phyloP scores from a whole-genome alignment of 345 rosid species.

The Moricandia moricandioides region DNA sequence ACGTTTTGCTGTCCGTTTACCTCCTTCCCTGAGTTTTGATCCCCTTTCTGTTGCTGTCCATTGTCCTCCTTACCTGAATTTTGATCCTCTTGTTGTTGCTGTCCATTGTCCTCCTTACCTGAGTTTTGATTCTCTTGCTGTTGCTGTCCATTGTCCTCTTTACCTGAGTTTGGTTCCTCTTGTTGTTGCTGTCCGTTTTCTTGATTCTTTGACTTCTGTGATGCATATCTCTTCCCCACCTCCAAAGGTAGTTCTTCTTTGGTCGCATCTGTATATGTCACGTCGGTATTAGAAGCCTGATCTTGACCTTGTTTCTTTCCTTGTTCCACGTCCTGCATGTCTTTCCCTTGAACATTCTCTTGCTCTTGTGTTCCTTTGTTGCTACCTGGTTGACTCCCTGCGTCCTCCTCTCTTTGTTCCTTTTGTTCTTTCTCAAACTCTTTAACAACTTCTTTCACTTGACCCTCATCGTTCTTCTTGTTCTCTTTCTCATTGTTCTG shows the following conservation, averaged over 20 bases:
- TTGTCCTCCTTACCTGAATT: neutral
- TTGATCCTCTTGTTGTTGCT: neutral
- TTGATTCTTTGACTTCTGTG: constrained; percentile 13
- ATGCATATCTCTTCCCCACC: neutral
- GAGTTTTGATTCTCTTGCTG: neutral
- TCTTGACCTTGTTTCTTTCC: constrained; percentile 27
- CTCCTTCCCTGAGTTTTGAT: constrained; percentile 23
- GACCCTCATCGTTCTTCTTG: constrained; percentile 21
- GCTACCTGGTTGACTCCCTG: constrained; percentile 38
- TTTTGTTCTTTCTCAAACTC: constrained; percentile 42
- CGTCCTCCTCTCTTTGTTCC: constrained; percentile 51
- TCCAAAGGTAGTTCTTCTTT: constrained; percentile 32
- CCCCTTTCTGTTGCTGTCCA: constrained; percentile 27
- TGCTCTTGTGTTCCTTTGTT: constrained; percentile 30
- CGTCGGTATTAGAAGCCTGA: neutral
- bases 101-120: neutral
- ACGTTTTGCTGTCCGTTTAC: constrained; percentile 26
- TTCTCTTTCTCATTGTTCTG: constrained; percentile 18
- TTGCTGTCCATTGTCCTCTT: neutral
- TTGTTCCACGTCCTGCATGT: constrained; percentile 33
- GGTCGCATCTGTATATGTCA: constrained; percentile 37
- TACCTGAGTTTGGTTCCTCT: neutral
- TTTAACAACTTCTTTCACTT: constrained; percentile 27
- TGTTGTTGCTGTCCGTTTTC: constrained; percentile 24
- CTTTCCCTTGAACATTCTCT: constrained; percentile 29